Evolutionary conservation across 441 rosid species (phyloP), one percentile per base, ranked within the genome.

Genomic region (Populus hybrid): DNA sequence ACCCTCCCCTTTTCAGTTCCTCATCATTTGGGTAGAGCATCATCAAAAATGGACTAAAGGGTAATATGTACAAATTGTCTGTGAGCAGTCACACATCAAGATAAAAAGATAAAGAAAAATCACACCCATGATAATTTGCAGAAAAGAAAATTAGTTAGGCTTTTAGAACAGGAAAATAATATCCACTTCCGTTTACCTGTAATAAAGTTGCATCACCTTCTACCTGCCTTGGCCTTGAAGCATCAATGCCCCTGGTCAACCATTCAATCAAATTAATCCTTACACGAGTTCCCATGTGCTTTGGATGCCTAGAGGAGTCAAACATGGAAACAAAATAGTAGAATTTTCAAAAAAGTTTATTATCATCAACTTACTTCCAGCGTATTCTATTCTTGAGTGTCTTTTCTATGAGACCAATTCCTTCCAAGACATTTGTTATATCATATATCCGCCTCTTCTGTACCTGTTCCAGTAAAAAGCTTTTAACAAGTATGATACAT

Each of bases 371-470:
- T 90, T 94, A 95, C 99, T 93, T 95, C 99, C 99, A 95, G 69
- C 69, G 91, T 74, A 95, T 94, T 79, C 88, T 89, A 85, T 94
- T 95, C 88, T 92, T 94, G 35, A 94, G 86, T 80, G 90, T 95
- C 92, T 95, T 95, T 85, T 95, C 98, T 75, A 95, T 94, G 56
- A 95, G 97, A 84, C 92, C 97, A 74, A 95, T 92, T 86, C 99
- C 99, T 86, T 95, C 99, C 92, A 95, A 81, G 76, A 95, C 99
- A 88, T 95, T 95, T 56, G 98, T 95, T 81, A 95, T 95, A 84
- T 95, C 99, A 69, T 95, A 95, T 79, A 95, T 94, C 84, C 99
- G 92, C 79, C 97, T 88, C 87, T 95, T 94, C 79, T 94, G 98
- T 72, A 92, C 96, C 96, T 90, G 82, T 83, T 77, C 67, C 70